Evolutionary conservation across 352 stramenopile genomes (phyloP), one percentile per base, ranked within the genome.

Genomic region (Globisporangium ultimum): DNA sequence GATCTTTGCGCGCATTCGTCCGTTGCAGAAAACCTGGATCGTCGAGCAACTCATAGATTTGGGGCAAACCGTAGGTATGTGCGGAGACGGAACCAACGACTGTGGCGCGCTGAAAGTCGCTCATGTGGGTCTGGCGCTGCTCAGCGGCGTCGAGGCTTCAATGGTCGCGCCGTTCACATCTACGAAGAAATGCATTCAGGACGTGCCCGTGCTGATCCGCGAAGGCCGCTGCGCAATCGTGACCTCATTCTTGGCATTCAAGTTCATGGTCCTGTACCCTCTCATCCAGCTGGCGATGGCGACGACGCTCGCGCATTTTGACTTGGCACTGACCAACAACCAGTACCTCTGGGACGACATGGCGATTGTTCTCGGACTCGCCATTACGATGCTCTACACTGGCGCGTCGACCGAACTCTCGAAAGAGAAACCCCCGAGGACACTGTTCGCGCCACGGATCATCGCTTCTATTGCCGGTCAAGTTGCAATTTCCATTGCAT

Each of bases 261-360:
- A 96, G 53, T 97, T 87, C 65, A 94, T 97, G 82, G 88, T 98
- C 47, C 78, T 97, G 48, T 98, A 97, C 74, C 89, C 88, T 47
- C 82, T 97, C 63, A 80, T 97, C 38, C 84, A 96, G 64, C 75
- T 91, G 17, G 88, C 79, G 15, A 64, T 90, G 63, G 71, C 80
- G 38, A 76, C 68, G 71, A 6, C 79, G 24, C 61, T 85, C 40
- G 86, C 80, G 13, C 74, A 72, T 11, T 61, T 78, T 3, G 59
- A 74, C 13, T 51, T 77, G 14, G 57, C 75, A 50, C 49, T 87
- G 1, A 74, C 74, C 2, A 84, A 88, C 68, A 76, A 74, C 40
- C 83, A 93, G 69, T 91, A 88, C 61, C 74, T 93, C 17, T 93
- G 88, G 20, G 83, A 90, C 43, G 83, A 93, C 51, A 58, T 93